Percentiles rank a stretch among this genome's conserved stretches.
These are phyloP conservation scores for Solanum pimpinellifolium DNA, from an alignment of 257 asterid species.

Conservation along the genomic window DNA sequence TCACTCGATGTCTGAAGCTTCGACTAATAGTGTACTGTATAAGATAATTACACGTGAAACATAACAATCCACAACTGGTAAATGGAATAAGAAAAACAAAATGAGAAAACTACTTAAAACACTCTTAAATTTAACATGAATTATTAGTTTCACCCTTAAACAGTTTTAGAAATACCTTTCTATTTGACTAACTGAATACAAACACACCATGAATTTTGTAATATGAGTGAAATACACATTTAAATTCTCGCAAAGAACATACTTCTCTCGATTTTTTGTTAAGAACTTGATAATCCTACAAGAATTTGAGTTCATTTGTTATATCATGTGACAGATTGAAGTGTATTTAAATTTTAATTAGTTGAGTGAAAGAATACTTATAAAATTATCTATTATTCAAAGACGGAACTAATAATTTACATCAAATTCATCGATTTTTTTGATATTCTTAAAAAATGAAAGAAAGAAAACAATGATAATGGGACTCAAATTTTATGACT, in stretches of 20 bases:
- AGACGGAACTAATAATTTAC: rapidly evolving
- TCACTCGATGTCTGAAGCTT: no score
- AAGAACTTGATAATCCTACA: background rate
- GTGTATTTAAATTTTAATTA: no score
- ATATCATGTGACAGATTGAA: no score
- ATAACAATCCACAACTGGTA: background rate
- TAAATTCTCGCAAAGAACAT: background rate
- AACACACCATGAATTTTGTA: no score
- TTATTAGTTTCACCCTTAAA: no score
- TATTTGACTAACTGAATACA: no score
- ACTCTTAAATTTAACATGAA: no score
- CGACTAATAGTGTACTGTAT: background rate
- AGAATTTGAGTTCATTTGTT: no score
- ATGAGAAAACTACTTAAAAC: no score
- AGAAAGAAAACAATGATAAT: background rate
- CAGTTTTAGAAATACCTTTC: rapidly evolving
- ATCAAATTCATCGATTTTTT: no score
- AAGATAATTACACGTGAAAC: background rate
- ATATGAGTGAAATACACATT: background rate
- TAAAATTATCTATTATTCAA: no score
- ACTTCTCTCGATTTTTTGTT: background rate
- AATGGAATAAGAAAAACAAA: background rate
- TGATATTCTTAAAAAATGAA: background rate
- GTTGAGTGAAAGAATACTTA: rapidly evolving
- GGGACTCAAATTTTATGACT: constrained; percentile 6